Base-by-base conservation (phyloP, 805 yeast species). In the Kluyveromyces siamensis region DNA sequence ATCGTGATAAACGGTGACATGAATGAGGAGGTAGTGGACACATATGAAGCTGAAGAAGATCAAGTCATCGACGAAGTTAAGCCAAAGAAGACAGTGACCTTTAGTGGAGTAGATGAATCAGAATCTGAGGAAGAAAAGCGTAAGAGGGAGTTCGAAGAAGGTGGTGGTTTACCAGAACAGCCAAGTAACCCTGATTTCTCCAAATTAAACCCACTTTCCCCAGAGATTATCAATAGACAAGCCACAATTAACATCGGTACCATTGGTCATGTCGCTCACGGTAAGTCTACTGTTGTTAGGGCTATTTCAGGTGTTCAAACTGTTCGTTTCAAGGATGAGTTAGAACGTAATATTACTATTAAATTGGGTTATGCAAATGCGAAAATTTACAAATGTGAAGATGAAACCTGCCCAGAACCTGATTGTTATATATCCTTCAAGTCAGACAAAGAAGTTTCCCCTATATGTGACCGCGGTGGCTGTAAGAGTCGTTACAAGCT, bases 321-420 rank as follows among this genome's bases (percentile, higher is more conserved):
- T 18, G 99, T 93, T 55, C 85, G 99, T 73, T 93, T 93, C 79
- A 93, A 93, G 77, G 96, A 91, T 73, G 99, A 93, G 74, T 79
- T 93, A 66, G 99, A 93, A 77, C 88, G 99, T 80, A 93, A 93
- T 63, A 93, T 93, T 76, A 93, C 99, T 62, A 93, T 93, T 69
- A 93, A 95, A 72, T 79, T 93, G 62, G 99, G 99, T 68, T 93
- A 93, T 65, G 99, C 99, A 58, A 93, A 93, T 67, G 99, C 99
- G 48, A 93, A 93, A 70, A 93, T 93, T 67, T 93, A 95, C 75
- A 88, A 84, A 70, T 86, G 96, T 75, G 86, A 84, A 61, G 84
- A 84, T 65, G 81, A 82, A 58, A 77, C 74, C 46, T 88, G 96
- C 69, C 93, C 90, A 41, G 91, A 87, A 61, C 98, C 99, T 41